Conservation (phyloP, 768 basidiomycete species). For the Mycena kentingensis region DNA sequence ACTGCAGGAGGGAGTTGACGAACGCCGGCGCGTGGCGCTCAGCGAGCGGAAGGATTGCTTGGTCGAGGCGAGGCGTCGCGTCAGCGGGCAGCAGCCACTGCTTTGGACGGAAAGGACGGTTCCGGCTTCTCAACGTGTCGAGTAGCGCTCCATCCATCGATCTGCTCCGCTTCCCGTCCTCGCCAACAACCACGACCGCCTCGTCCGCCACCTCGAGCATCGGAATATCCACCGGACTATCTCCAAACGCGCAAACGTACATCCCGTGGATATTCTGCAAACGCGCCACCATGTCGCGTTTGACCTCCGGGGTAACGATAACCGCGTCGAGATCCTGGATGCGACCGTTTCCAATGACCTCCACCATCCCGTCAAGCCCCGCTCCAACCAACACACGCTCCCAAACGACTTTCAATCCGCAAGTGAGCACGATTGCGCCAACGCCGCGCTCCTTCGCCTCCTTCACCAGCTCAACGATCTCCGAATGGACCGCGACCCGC, state of each 20-base stretch:
- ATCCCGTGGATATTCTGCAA: constrained; percentile 20
- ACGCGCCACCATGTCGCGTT: constrained; percentile 22
- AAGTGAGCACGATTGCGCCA: constrained; percentile 21
- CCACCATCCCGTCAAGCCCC: constrained; percentile 23
- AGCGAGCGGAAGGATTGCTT: too few relatives aligned
- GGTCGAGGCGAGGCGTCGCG: constrained; percentile 23
- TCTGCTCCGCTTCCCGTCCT: constrained; percentile 23
- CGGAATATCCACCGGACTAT: constrained; percentile 26
- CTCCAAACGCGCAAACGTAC: constrained; percentile 27
- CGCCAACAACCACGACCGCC: constrained; percentile 27
- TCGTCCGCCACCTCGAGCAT: constrained; percentile 27
- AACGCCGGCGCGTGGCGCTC: too few relatives aligned
- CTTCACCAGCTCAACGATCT: constrained; percentile 19
- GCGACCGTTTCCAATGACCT: constrained; percentile 26
- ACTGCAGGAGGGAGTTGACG: constrained; percentile 15
- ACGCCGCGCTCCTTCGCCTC: constrained; percentile 13
- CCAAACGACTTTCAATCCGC: constrained; percentile 23
- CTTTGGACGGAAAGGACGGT: constrained; percentile 19
- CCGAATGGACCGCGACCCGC: constrained; percentile 19
- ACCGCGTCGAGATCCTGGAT: constrained; percentile 19
- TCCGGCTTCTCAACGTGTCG: constrained; percentile 23
- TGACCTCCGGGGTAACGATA: constrained; percentile 24
- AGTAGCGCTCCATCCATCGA: constrained; percentile 24
- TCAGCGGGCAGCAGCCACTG: constrained; percentile 25
- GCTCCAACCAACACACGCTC: constrained; percentile 19